These are phyloP conservation scores for Thielaviopsis punctulata DNA, from an alignment of 2,329 filamentous ascomycete species.

Conservation along the genomic window DNA sequence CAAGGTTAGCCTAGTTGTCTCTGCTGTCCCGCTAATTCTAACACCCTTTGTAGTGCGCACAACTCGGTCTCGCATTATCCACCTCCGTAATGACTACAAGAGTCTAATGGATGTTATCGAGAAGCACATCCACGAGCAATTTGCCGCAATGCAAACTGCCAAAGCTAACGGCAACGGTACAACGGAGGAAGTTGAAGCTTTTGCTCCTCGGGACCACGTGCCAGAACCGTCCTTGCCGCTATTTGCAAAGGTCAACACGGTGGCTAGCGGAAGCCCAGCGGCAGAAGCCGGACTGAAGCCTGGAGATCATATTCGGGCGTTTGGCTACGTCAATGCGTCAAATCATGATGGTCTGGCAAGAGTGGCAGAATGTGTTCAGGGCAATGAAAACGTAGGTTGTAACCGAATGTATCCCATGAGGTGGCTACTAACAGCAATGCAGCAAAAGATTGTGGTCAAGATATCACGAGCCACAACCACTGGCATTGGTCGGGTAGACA, in stretches of 20 bases:
- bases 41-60: slow-evolving; percentile 52
- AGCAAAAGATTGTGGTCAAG: background rate
- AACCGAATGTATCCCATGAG: slow-evolving; percentile 12
- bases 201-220: slow-evolving; percentile 5
- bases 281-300: slow-evolving; percentile 61
- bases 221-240: slow-evolving; percentile 21
- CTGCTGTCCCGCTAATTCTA: slow-evolving; percentile 12
- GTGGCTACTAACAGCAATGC: background rate
- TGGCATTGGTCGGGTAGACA: background rate
- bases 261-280: slow-evolving; percentile 64
- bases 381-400: slow-evolving; percentile 67
- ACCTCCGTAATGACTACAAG: slow-evolving; percentile 85
- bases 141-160: slow-evolving; percentile 50
- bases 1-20: slow-evolving; percentile 46
- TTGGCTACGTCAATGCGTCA: slow-evolving; percentile 65
- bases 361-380: slow-evolving; percentile 78
- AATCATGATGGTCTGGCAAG: slow-evolving; percentile 78
- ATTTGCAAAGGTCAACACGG: slow-evolving; percentile 82
- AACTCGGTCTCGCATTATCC: slow-evolving; percentile 78
- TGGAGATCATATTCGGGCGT: slow-evolving; percentile 68
- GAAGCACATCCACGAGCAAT: slow-evolving; percentile 72
- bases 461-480: background rate
- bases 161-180: slow-evolving; percentile 18
- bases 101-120: slow-evolving; percentile 71
- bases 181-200: background rate